These are phyloP conservation scores for Syzygium syzygioides DNA, from an alignment of 441 rosid genomes.

Conservation along the genomic window DNA sequence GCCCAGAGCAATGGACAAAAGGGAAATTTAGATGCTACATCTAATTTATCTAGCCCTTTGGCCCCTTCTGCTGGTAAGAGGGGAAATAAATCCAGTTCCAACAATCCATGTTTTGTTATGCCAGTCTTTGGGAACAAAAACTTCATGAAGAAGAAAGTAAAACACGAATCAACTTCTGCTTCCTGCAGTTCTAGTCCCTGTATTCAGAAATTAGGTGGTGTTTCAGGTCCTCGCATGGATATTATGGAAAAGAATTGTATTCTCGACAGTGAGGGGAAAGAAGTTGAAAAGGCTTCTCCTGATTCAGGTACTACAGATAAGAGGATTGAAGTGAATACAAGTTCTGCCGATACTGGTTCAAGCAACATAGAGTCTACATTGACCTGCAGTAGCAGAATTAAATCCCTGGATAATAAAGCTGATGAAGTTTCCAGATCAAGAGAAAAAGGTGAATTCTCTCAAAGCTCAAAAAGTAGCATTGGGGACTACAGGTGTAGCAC, in stretches of 20 bases:
- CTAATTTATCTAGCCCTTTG: slow-evolving; percentile 22
- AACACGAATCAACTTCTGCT: slow-evolving; percentile 28
- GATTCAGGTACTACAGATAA: slow-evolving; percentile 25
- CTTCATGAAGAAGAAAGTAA: slow-evolving; percentile 49
- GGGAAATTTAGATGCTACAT: slow-evolving; percentile 24
- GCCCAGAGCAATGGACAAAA: slow-evolving; percentile 23
- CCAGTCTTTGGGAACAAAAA: slow-evolving; percentile 49
- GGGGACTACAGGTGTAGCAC: slow-evolving; percentile 70
- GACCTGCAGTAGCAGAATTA: slow-evolving; percentile 22
- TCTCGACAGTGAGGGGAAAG: slow-evolving; percentile 25
- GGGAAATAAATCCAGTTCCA: slow-evolving; percentile 22
- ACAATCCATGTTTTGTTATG: slow-evolving; percentile 33
- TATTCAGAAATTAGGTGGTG: slow-evolving; percentile 17
- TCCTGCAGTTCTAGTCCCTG: slow-evolving; percentile 21
- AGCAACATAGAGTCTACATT: slow-evolving; percentile 24
- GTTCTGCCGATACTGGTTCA: slow-evolving; percentile 23
- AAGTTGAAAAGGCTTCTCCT: slow-evolving; percentile 24
- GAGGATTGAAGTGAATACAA: slow-evolving; percentile 31
- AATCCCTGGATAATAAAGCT: slow-evolving; percentile 25
- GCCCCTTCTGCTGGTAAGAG: slow-evolving; percentile 15
- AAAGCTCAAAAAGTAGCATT: slow-evolving; percentile 83
- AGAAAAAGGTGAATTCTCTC: slow-evolving; percentile 68
- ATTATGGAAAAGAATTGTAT: slow-evolving; percentile 17
- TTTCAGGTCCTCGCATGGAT: slow-evolving; percentile 31
- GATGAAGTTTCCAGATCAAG: slow-evolving; percentile 52